These are phyloP conservation scores for Adansonia gregorii DNA, from an alignment of 441 rosid species.

Conservation along the genomic window DNA sequence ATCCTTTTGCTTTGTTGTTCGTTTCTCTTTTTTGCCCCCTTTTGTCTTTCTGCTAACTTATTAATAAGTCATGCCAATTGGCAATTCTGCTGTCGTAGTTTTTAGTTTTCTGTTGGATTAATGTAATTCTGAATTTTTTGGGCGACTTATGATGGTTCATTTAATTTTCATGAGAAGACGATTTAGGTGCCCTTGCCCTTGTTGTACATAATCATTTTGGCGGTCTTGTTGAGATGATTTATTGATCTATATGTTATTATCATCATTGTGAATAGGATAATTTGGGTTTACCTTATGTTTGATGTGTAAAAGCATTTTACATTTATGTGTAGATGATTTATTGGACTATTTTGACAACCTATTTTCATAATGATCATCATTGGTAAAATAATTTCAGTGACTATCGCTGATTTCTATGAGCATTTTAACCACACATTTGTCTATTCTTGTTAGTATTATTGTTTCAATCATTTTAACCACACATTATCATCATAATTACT, in stretches of 20 bases:
- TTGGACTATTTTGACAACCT: neutral
- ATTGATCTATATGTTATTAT: neutral
- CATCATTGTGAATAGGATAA: neutral
- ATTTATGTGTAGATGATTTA: constrained; percentile 7
- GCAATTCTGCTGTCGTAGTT: neutral
- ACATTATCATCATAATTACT: neutral
- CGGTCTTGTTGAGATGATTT: neutral
- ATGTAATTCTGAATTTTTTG: neutral
- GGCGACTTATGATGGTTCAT: neutral
- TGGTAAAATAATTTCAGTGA: neutral
- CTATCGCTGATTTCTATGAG: neutral
- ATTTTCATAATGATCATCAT: neutral
- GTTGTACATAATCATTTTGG: neutral
- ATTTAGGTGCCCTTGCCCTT: neutral
- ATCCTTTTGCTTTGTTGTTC: neutral
- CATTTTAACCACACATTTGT: neutral
- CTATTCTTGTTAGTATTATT: neutral
- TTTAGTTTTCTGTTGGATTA: neutral
- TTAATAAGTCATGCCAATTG: neutral
- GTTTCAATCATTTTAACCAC: neutral
- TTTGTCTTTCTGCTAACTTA: neutral
- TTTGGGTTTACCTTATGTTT: neutral
- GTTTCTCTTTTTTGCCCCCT: neutral
- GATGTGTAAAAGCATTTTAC: neutral
- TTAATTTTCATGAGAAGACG: neutral